Base-by-base conservation (phyloP, 2,329 filamentous ascomycete genomes). In the Botrytis tulipae region DNA sequence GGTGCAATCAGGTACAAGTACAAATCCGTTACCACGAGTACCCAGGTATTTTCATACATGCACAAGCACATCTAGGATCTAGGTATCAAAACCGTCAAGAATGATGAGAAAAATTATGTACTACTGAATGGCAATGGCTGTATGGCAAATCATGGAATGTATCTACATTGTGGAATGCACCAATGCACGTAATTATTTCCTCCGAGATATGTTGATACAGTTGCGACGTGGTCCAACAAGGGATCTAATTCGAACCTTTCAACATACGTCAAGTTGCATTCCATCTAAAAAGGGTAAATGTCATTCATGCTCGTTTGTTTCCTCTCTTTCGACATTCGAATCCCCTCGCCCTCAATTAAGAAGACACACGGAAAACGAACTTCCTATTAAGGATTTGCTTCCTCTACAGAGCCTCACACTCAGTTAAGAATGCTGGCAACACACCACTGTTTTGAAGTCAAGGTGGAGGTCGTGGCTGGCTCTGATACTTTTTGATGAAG, bases 311-410 rank as follows among this genome's bases (percentile, higher is more conserved):
- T 66, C n/a, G 61, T 76, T 61, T 89, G 87, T 90, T 83, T 89
- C 90, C 90, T 88, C 86, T 91, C 87, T 87, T 91, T 72, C 89
- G 90, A 91, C 90, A 91, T 91, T 88, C 85, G 83, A 83, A 84
- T 84, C 88, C 86, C 89, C 89, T 91, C 88, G 89, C 89, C 88
- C 87, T 90, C 89, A 91, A 80, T 87, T 76, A 90, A 92, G 89
- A 90, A 84, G 87, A 91, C 88, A 84, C 88, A 87, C 88, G 89
- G 86, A 86, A 86, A 85, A 84, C 84, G 86, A 89, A 91, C 89
- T 92, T 92, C 90, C 90, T 92, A 91, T 89, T 85, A 83, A 83
- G 86, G 86, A 80, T 83, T 78, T 75, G 77, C 77, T 81, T 84
- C 74, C 82, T 92, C 89, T 91, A 84, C 88, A 88, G 88, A 89